These are phyloP conservation scores for Leccinum boreale DNA, from an alignment of 768 basidiomycete genomes.

Conservation along the genomic window DNA sequence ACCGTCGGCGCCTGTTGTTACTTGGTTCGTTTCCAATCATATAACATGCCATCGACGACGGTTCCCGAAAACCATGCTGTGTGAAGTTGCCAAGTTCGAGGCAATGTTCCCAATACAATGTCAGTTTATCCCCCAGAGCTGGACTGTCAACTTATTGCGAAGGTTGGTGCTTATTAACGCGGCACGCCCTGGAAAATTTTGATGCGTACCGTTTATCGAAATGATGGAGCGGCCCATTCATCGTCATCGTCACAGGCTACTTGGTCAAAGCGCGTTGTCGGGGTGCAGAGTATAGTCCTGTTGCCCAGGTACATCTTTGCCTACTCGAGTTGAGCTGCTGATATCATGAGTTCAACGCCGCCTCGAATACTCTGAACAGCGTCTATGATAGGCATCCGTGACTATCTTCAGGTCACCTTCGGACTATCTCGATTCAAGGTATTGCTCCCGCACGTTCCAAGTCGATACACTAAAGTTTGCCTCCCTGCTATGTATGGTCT, in stretches of 20 bases:
- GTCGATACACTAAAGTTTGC: background rate
- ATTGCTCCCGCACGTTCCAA: background rate
- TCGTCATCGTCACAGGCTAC: background rate
- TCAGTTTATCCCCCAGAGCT: background rate
- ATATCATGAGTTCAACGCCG: background rate
- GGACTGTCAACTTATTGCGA: background rate
- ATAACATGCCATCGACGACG: background rate
- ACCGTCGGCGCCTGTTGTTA: background rate
- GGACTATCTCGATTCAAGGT: background rate
- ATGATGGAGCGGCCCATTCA: background rate
- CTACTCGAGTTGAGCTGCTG: background rate
- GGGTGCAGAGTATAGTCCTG: background rate
- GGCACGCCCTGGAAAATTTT: background rate
- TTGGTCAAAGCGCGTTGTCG: background rate
- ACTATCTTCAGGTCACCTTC: background rate
- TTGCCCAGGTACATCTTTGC: background rate
- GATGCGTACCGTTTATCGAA: background rate
- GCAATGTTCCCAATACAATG: background rate
- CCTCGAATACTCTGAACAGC: background rate
- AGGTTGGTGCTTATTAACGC: background rate
- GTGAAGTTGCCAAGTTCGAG: background rate
- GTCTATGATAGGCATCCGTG: background rate
- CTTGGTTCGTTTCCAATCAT: background rate
- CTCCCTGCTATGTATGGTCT: background rate
- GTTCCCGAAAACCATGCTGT: background rate